A percentile compares a stretch with the other conserved stretches of the same genome.
Conservation (phyloP, 2,329 filamentous ascomycete genomes). For the Cordyceps javanica region DNA sequence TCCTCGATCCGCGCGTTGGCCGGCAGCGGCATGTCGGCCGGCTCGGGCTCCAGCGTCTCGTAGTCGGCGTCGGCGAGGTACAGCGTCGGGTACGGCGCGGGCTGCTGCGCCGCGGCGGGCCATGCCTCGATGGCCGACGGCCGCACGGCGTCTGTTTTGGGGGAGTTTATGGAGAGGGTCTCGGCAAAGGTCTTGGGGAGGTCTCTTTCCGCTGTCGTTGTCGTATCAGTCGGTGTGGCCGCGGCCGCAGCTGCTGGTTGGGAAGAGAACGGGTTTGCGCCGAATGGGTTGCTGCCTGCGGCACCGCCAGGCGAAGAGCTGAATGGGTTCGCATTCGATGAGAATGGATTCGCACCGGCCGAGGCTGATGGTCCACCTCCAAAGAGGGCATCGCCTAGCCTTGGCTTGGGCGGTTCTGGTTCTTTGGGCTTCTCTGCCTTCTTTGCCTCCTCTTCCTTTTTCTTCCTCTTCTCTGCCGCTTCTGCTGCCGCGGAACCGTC, state of each 20-base stretch:
- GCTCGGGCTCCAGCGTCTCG: conserved; percentile 68
- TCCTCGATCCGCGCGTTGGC: conserved; percentile 39
- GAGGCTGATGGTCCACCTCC: conserved; percentile 47
- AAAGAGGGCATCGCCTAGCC: conserved; percentile 63
- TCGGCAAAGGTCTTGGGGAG: conserved; percentile 63
- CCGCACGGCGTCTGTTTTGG: conserved; percentile 21
- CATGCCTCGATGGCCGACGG: conserved; percentile 59
- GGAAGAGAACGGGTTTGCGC: conserved; percentile 24
- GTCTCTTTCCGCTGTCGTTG: conserved; percentile 4
- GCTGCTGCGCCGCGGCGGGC: conserved; percentile 61
- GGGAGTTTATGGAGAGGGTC: conserved; percentile 66
- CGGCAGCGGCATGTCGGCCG: conserved; percentile 44
- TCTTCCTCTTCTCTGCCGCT: conserved; percentile 26
- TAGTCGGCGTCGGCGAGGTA: conserved; percentile 86
- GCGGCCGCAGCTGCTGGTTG: conserved; percentile 16
- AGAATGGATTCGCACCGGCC: conserved; percentile 53
- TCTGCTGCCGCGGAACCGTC: conserved; percentile 23
- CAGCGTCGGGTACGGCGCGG: conserved; percentile 65
- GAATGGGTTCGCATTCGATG: conserved; percentile 46
- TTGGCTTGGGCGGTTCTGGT: conserved; percentile 29
- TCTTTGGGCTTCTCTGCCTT: conserved; percentile 24
- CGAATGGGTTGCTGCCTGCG: conserved; percentile 23
- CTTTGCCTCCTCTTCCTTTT: conserved; percentile 25
- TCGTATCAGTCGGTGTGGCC: conserved; percentile 22
- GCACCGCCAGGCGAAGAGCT: conserved; percentile 22